These are phyloP conservation scores for Reticulascus tulasneorum DNA, from an alignment of 2,329 filamentous ascomycete species.

Conservation along the genomic window DNA sequence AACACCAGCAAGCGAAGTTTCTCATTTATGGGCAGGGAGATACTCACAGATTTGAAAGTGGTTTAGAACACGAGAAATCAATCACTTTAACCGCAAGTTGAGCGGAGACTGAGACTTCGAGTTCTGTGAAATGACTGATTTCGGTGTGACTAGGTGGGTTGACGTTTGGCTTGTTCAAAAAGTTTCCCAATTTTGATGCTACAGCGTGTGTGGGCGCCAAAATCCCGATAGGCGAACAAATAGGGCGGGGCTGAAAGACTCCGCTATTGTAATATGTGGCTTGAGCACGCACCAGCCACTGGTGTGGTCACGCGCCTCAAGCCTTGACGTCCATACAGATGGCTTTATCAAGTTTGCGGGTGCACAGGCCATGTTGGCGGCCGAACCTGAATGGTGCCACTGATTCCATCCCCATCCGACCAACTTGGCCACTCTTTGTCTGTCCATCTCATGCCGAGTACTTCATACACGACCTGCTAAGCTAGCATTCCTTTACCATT, in stretches of 20 bases:
- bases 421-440: too few species aligned
- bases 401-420: too few species aligned
- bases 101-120: slow-evolving; percentile 99
- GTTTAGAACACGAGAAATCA: slow-evolving; percentile 82
- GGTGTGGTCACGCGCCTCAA: too few species aligned
- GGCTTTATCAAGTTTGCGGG: too few species aligned
- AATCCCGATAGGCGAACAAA: slow-evolving; percentile 13
- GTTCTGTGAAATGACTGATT: slow-evolving; percentile 55
- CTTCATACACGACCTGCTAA: too few species aligned
- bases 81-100: slow-evolving; percentile 99
- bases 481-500: too few species aligned
- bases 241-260: neutral
- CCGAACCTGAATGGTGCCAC: too few species aligned
- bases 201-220: slow-evolving; percentile 10
- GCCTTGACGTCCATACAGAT: too few species aligned
- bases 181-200: slow-evolving; percentile 20
- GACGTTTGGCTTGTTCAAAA: slow-evolving; percentile 17
- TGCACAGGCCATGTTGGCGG: too few species aligned
- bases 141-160: slow-evolving; percentile 13
- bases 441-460: too few species aligned
- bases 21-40: neutral
- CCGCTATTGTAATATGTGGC: neutral
- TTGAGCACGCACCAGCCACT: neutral
- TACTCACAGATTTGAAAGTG: slow-evolving; percentile 32
- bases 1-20: neutral